Evolutionary conservation across 805 yeast genomes (phyloP).

Genomic region (Candida morakotiae): DNA sequence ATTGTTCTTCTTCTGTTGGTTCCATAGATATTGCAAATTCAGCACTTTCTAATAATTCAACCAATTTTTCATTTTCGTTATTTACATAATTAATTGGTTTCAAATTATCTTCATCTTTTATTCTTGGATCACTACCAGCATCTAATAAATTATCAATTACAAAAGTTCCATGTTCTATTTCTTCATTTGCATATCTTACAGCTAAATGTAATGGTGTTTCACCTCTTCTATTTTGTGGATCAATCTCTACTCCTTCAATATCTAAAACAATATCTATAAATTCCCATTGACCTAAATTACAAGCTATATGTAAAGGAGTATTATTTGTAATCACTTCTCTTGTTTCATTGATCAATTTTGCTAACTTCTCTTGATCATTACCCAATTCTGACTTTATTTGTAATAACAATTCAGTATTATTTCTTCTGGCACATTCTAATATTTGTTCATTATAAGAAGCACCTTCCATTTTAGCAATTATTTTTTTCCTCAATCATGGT

Average conservation of each 20-base stretch:
- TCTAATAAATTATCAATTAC: slow-evolving; percentile 79
- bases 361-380: slow-evolving; percentile 35
- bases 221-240: slow-evolving; percentile 72
- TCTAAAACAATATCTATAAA: slow-evolving; percentile 78
- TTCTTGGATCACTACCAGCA: slow-evolving; percentile 81
- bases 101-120: slow-evolving; percentile 46
- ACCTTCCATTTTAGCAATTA: slow-evolving; percentile 38
- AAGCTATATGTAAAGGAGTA: slow-evolving; percentile 77
- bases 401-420: slow-evolving; percentile 72
- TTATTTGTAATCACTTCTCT: slow-evolving; percentile 70
- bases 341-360: slow-evolving; percentile 60
- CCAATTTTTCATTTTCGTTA: slow-evolving; percentile 52
- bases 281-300: slow-evolving; percentile 80
- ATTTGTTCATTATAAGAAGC: slow-evolving; percentile 75
- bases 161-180: slow-evolving; percentile 81
- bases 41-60: slow-evolving; percentile 71
- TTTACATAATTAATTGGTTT: slow-evolving; percentile 71
- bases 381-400: slow-evolving; percentile 46
- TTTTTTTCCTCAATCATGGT: slow-evolving; percentile 37
- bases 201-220: slow-evolving; percentile 90
- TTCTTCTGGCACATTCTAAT: slow-evolving; percentile 82
- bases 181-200: slow-evolving; percentile 63
- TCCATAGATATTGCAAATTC: slow-evolving; percentile 62
- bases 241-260: slow-evolving; percentile 86
- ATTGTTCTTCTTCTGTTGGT: slow-evolving; percentile 25